Base-by-base conservation (phyloP, 2,329 filamentous ascomycete species). In the Furcasterigmium furcatum region DNA sequence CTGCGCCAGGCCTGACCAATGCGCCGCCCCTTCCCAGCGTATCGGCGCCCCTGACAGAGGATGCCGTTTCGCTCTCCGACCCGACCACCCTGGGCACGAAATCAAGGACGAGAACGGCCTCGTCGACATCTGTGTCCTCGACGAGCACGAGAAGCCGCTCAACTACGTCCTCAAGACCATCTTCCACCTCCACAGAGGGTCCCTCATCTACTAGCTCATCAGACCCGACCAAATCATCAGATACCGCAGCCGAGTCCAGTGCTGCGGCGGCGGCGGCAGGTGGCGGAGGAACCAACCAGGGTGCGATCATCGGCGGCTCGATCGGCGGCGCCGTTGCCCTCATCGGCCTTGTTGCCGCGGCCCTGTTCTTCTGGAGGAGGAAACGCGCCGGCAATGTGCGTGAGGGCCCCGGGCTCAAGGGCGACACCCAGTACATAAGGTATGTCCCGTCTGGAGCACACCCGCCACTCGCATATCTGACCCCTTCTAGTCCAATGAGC, bases 271-370 rank as follows among this genome's bases (percentile, higher is more conserved):
- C 59, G 12, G 50, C 55, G 16, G 58, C 66, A 16, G 54, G 54
- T 36, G 49, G 58, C 30, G 34, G 34, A 5, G 44, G 47, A 16
- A 55, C 65, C 34, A 63, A 62, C n/a, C 71, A 68, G 0, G 75
- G 73, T 2, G 73, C 73, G 32, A 78, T 82, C 27, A 68, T 81
- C 4, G 79, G 79, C 21, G 78, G 75, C 12, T 70, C 69, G 14
- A 66, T 82, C 34, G 71, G 74, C n/a, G 76, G 74, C 14, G 62
- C 77, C 1, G 76, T 72, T 5, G 66, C 67, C 4, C 49, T 79
- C 2, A 60, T 70, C 9, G 64, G 68, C 7, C 49, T 79, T 7
- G 49, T 68, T 6, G 67, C 67, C 0, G 50, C 78, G 0, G 59
- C 57, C 18, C 55, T 76, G 42, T 77, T 68, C 53, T 60, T 74